Conservation (phyloP, 2,329 filamentous ascomycete species). For the Hymenoscyphus salicellus region DNA sequence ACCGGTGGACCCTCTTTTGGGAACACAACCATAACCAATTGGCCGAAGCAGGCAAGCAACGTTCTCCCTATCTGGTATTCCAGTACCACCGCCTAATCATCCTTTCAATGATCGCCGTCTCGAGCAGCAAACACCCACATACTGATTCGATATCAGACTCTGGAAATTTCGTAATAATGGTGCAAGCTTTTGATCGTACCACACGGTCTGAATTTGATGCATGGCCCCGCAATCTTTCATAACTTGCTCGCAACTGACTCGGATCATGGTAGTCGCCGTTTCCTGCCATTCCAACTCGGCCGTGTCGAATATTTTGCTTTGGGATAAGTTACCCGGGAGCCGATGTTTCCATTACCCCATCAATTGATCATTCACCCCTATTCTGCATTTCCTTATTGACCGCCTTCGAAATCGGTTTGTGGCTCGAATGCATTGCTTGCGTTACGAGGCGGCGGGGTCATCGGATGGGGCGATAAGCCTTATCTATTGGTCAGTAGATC, state of each 20-base stretch:
- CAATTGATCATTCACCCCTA: background rate
- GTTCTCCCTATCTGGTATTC: conserved; percentile 1
- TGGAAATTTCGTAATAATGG: conserved; percentile 2
- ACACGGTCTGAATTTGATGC: background rate
- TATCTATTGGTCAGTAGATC: conserved; percentile 16
- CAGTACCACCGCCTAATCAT: conserved; percentile 1
- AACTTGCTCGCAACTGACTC: background rate
- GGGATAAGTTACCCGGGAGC: background rate
- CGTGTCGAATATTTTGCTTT: background rate
- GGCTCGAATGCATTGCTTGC: background rate
- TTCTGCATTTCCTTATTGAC: background rate
- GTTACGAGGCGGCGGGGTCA: conserved; percentile 14
- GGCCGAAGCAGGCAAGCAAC: background rate
- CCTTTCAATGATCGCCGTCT: background rate
- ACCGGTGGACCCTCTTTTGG: conserved; percentile 1
- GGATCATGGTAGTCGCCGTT: background rate
- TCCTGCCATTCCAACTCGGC: background rate
- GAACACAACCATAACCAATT: background rate
- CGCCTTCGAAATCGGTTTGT: conserved; percentile 1
- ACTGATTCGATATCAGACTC: conserved; percentile 1
- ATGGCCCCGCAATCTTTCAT: background rate
- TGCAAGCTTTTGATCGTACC: background rate
- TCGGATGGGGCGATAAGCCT: conserved; percentile 13
- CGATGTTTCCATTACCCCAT: background rate
- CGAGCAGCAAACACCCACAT: background rate